Evolutionary conservation across 2,329 filamentous ascomycete genomes (phyloP).

Genomic region (Lecanicillium sp.): DNA sequence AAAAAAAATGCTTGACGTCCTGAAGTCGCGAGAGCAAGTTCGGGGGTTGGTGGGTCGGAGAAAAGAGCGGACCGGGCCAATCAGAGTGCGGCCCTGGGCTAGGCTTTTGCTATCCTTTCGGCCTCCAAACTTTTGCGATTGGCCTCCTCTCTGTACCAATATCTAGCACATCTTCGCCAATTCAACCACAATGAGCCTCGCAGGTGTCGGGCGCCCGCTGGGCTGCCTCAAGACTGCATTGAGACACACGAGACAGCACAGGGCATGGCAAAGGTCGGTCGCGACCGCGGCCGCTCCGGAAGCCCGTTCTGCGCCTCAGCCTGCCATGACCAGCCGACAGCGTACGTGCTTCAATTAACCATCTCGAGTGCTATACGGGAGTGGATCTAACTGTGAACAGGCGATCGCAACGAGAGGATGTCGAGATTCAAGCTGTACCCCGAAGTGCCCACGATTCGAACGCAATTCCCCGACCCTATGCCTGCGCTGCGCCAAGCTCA

Average conservation of each 20-base stretch:
- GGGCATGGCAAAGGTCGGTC: constrained; percentile 39
- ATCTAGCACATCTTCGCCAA: constrained; percentile 6
- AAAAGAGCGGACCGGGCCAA: constrained; percentile 30
- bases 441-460: constrained; percentile 48
- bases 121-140: not conserved
- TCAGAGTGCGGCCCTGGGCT: constrained; percentile 23
- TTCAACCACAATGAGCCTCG: constrained; percentile 50
- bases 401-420: constrained; percentile 29
- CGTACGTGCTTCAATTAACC: constrained; percentile 24
- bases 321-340: constrained; percentile 28
- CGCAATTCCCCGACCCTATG: constrained; percentile 61
- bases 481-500: constrained; percentile 60
- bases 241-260: constrained; percentile 50
- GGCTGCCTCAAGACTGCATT: constrained; percentile 63
- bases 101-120: constrained; percentile 2
- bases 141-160: constrained; percentile 7
- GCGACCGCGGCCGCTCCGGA: constrained; percentile 30
- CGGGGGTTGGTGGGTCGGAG: constrained; percentile 20
- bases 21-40: constrained; percentile 11
- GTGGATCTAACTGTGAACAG: constrained; percentile 21
- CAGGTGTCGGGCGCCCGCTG: constrained; percentile 58
- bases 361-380: not conserved
- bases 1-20: constrained; percentile 16
- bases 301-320: constrained; percentile 19
- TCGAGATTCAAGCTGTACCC: constrained; percentile 47